Conservation (phyloP, 1,284 basidiomycete species). For the Pisolithus thermaeus region DNA sequence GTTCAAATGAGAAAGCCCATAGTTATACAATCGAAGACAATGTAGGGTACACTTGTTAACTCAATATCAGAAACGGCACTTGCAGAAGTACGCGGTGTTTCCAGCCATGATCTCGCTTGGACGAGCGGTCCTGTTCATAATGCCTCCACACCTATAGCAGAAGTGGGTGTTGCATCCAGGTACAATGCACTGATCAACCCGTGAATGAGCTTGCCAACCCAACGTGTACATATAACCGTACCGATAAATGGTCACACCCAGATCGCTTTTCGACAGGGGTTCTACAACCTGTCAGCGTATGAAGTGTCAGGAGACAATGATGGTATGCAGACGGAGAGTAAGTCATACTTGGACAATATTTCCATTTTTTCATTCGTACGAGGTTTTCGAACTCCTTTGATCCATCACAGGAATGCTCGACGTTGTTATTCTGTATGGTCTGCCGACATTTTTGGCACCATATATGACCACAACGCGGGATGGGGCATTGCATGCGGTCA, state of each 20-base stretch:
- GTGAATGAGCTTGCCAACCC: background rate
- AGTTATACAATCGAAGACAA: background rate
- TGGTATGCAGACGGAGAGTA: background rate
- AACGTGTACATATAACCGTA: constrained; percentile 23
- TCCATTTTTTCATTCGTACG: constrained; percentile 44
- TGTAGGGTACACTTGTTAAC: background rate
- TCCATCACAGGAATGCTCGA: constrained; percentile 52
- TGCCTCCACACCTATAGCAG: constrained; percentile 50
- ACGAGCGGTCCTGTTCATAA: constrained; percentile 44
- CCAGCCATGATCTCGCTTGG: constrained; percentile 38
- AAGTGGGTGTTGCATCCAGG: constrained; percentile 61
- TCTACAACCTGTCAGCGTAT: constrained; percentile 29
- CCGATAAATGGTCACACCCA: constrained; percentile 65
- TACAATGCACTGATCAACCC: constrained; percentile 40
- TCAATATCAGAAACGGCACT: constrained; percentile 34
- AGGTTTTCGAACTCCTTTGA: constrained; percentile 46
- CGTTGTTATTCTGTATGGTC: constrained; percentile 31
- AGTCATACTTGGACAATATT: constrained; percentile 47
- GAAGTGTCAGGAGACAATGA: too few species aligned
- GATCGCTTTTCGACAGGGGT: constrained; percentile 51
- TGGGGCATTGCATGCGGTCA: constrained; percentile 38
- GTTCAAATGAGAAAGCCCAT: too few species aligned
- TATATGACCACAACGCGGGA: constrained; percentile 37
- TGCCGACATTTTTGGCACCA: constrained; percentile 55
- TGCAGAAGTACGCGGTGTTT: constrained; percentile 39